phyloP scores from a whole-genome alignment of 192 early-diverging fungal species.

The Glomus cerebriforme region DNA sequence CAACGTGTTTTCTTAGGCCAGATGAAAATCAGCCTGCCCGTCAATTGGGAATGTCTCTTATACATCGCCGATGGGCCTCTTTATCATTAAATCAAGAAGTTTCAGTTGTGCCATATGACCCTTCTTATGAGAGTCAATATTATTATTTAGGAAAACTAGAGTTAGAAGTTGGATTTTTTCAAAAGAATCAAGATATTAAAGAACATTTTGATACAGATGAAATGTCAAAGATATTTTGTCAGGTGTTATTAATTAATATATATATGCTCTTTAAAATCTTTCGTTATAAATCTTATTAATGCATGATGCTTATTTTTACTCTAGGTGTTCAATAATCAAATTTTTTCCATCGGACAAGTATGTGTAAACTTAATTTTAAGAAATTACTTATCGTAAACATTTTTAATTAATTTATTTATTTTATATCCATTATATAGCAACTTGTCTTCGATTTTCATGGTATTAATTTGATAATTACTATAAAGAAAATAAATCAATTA shows the following conservation, averaged over 20 bases:
- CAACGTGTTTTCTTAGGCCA: conserved; percentile 38
- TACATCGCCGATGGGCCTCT: conserved; percentile 68
- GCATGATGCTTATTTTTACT: background rate
- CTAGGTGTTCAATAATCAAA: conserved; percentile 76
- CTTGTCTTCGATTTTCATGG: conserved; percentile 85
- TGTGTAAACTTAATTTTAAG: too few species aligned
- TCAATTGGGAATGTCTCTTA: conserved; percentile 52
- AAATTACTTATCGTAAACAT: too few species aligned
- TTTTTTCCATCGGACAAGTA: conserved; percentile 76
- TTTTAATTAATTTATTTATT: conserved; percentile 12
- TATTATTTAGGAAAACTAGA: conserved; percentile 52
- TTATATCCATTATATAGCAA: conserved; percentile 25
- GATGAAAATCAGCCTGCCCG: conserved; percentile 48
- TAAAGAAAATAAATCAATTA: conserved; percentile 47
- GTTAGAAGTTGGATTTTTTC: conserved; percentile 64
- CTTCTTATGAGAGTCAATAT: conserved; percentile 40
- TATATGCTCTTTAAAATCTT: background rate
- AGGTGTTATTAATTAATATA: conserved; percentile 35
- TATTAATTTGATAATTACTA: conserved; percentile 53
- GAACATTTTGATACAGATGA: conserved; percentile 76
- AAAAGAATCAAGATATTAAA: conserved; percentile 48
- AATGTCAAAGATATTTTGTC: conserved; percentile 62
- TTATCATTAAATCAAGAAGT: conserved; percentile 66
- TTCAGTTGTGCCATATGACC: conserved; percentile 65
- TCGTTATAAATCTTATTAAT: background rate